These are phyloP conservation scores for Fusarium pseudocircinatum DNA, from an alignment of 2,329 filamentous ascomycete genomes.

Conservation along the genomic window DNA sequence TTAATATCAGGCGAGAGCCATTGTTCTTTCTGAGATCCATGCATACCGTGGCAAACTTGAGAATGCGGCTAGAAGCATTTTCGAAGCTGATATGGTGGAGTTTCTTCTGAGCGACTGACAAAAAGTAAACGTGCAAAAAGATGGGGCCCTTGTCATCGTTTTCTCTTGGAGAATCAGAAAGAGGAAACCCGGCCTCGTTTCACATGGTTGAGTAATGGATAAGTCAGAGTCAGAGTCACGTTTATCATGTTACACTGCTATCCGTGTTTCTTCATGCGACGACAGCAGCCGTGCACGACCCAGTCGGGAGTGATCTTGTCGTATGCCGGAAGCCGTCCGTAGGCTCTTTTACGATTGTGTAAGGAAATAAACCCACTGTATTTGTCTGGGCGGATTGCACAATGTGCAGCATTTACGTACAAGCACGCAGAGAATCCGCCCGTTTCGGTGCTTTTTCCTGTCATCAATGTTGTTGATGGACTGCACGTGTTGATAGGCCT, in stretches of 20 bases:
- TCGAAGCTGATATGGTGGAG: conserved; percentile 30
- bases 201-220: conserved; percentile 30
- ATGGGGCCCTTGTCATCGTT: conserved; percentile 21
- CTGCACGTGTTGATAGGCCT: conserved; percentile 22
- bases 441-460: conserved; percentile 15
- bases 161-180: conserved; percentile 21
- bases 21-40: conserved; percentile 19
- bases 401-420: conserved; percentile 33
- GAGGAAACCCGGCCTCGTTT: conserved; percentile 26
- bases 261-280: conserved; percentile 23
- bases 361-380: conserved; percentile 15
- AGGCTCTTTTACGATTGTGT: background rate
- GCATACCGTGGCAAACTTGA: conserved; percentile 35
- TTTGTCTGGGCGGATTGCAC: conserved; percentile 12
- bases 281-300: conserved; percentile 32
- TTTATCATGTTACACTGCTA: conserved; percentile 8
- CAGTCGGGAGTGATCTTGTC: conserved; percentile 19
- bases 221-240: conserved; percentile 13
- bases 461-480: conserved; percentile 1
- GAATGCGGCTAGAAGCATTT: conserved; percentile 37
- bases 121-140: background rate
- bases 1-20: conserved; percentile 29
- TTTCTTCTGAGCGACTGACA: conserved; percentile 1
- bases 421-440: conserved; percentile 11
- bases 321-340: background rate